Evolutionary conservation across 2,329 filamentous ascomycete species (phyloP).

Genomic region (Endoconidiophora polonica): DNA sequence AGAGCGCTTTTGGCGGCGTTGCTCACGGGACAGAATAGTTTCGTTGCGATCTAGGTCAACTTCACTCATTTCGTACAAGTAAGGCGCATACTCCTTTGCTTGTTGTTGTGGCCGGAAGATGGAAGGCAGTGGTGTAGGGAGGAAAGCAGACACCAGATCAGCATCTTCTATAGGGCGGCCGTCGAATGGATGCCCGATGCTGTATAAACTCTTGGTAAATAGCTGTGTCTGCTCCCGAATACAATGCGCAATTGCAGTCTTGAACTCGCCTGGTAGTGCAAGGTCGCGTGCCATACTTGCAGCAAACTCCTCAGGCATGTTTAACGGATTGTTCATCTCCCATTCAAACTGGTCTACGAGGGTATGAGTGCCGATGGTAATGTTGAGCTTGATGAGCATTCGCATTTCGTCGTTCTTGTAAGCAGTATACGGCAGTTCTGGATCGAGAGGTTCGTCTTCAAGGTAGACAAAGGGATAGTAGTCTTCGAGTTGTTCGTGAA

Average conservation of each 20-base stretch:
- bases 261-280: slow-evolving; percentile 85
- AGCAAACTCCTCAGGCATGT: slow-evolving; percentile 91
- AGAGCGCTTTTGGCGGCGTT: slow-evolving; percentile 85
- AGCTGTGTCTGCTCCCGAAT: slow-evolving; percentile 93
- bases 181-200: slow-evolving; percentile 87
- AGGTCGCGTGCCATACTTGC: slow-evolving; percentile 76
- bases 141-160: slow-evolving; percentile 70
- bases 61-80: slow-evolving; percentile 85
- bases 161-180: slow-evolving; percentile 84
- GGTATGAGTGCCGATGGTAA: slow-evolving; percentile 89
- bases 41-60: slow-evolving; percentile 80
- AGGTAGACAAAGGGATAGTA: slow-evolving; percentile 86
- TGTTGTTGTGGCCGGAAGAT: slow-evolving; percentile 84
- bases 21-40: slow-evolving; percentile 81
- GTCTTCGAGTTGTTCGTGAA: slow-evolving; percentile 80
- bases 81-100: slow-evolving; percentile 86
- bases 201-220: slow-evolving; percentile 85
- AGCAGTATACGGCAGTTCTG: slow-evolving; percentile 74
- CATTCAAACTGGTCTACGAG: slow-evolving; percentile 96
- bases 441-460: slow-evolving; percentile 78
- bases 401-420: slow-evolving; percentile 99
- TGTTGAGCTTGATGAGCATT: slow-evolving; percentile 86
- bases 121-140: slow-evolving; percentile 64
- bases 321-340: slow-evolving; percentile 91
- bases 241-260: slow-evolving; percentile 91